These are phyloP conservation scores for Oryza officinalis DNA, from an alignment of 176 grass and related monocot species.

Conservation along the genomic window DNA sequence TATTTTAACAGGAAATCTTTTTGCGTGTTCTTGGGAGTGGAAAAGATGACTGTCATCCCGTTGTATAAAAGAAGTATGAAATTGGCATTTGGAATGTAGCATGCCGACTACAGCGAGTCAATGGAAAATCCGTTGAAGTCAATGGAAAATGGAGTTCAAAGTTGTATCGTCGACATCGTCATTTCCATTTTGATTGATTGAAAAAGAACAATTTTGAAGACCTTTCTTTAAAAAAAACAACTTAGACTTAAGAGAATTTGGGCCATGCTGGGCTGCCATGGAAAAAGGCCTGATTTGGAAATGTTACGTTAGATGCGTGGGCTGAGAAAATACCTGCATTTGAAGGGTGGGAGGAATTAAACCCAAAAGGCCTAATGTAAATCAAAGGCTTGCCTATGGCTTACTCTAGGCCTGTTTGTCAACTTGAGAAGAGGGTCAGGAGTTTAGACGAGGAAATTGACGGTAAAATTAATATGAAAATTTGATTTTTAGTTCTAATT, in stretches of 20 bases:
- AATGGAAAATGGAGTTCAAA: background rate
- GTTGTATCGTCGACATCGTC: background rate
- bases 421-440: too few species aligned
- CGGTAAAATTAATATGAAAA: too few species aligned
- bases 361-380: background rate
- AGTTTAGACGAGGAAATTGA: too few species aligned
- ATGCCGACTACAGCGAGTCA: background rate
- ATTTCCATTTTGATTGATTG: background rate
- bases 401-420: too few species aligned
- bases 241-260: background rate
- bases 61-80: background rate
- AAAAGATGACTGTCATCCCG: background rate
- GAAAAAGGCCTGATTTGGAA: background rate
- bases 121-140: background rate
- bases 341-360: background rate
- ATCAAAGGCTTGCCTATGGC: background rate
- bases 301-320: background rate
- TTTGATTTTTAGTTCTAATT: too few species aligned
- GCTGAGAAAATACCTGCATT: background rate
- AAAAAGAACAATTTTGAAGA: background rate
- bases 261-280: background rate
- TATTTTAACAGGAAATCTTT: background rate
- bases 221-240: background rate
- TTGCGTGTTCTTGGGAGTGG: background rate
- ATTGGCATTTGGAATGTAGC: background rate